Evolutionary conservation across 768 basidiomycete genomes (phyloP).

Genomic region (Agaricus subrufescens): DNA sequence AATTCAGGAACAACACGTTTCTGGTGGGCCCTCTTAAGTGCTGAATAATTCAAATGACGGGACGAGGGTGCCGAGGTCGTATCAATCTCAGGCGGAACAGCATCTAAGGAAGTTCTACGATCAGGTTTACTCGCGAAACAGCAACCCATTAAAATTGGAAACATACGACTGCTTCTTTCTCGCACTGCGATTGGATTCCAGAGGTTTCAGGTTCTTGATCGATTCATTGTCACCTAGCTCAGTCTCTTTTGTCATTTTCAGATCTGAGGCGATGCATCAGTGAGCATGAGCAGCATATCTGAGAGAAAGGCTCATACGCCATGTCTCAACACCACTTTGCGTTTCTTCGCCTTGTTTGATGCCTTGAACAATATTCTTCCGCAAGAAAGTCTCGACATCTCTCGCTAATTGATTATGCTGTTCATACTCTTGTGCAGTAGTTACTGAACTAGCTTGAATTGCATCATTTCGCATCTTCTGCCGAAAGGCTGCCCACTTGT

Average conservation of each 20-base stretch:
- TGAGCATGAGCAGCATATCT: background rate
- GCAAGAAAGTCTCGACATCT: conserved; percentile 71
- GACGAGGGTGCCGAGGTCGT: conserved; percentile 16
- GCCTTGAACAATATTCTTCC: conserved; percentile 86
- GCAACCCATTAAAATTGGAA: background rate
- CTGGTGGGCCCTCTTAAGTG: conserved; percentile 65
- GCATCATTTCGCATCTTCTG: conserved; percentile 63
- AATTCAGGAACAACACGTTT: conserved; percentile 62
- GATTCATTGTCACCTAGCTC: conserved; percentile 84
- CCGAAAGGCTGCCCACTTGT: conserved; percentile 54
- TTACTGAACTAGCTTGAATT: conserved; percentile 30
- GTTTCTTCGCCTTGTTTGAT: conserved; percentile 32
- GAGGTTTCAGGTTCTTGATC: conserved; percentile 56
- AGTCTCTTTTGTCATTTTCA: conserved; percentile 74
- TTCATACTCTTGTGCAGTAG: conserved; percentile 45
- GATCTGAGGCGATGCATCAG: conserved; percentile 34
- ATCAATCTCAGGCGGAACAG: conserved; percentile 29
- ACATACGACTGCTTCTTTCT: conserved; percentile 33
- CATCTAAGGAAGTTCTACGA: conserved; percentile 27
- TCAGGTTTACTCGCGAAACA: conserved; percentile 19
- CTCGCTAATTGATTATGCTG: conserved; percentile 53
- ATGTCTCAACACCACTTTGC: conserved; percentile 38
- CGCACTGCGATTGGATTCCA: conserved; percentile 43
- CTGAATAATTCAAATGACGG: conserved; percentile 52
- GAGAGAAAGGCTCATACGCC: conserved; percentile 40